These are phyloP conservation scores for Diaporthe vexans DNA, from an alignment of 2,329 filamentous ascomycete genomes.

Conservation along the genomic window DNA sequence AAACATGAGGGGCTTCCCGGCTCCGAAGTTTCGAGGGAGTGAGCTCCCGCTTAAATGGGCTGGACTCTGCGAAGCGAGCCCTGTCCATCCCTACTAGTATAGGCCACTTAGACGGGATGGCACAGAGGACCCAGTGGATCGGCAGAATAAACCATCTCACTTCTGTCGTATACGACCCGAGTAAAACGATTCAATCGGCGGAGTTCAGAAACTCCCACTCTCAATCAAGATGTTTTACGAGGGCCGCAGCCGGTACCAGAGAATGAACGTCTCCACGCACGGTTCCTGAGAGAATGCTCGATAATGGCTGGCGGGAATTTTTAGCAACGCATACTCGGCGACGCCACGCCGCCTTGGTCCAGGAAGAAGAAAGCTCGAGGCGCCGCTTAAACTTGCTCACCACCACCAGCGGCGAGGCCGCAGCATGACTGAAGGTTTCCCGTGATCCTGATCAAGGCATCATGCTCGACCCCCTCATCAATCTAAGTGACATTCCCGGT, in stretches of 20 bases:
- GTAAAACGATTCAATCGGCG: conserved; percentile 13
- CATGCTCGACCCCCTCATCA: conserved; percentile 23
- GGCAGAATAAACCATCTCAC: conserved; percentile 18
- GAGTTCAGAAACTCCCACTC: not conserved
- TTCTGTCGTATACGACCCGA: conserved; percentile 4
- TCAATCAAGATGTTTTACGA: conserved; percentile 18
- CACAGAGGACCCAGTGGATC: conserved; percentile 11
- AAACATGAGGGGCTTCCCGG: conserved; percentile 37
- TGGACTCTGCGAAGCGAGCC: conserved; percentile 12
- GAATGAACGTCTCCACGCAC: not conserved
- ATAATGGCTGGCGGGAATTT: not conserved
- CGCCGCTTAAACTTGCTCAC: conserved; percentile 13
- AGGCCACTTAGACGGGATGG: conserved; percentile 25
- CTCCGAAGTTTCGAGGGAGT: conserved; percentile 34
- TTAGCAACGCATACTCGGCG: not conserved
- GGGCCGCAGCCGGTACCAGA: not conserved
- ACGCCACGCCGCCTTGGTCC: conserved; percentile 11
- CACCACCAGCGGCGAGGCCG: conserved; percentile 5
- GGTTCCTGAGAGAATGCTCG: not conserved
- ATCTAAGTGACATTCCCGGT: conserved; percentile 23
- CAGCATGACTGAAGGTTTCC: conserved; percentile 32
- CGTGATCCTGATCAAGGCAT: conserved; percentile 26
- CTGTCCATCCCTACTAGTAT: conserved; percentile 13
- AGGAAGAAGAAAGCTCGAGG: not conserved
- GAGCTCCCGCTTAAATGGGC: conserved; percentile 8